These are phyloP conservation scores for Clathrospora elynae DNA, from an alignment of 2,329 filamentous ascomycete species.

Conservation along the genomic window DNA sequence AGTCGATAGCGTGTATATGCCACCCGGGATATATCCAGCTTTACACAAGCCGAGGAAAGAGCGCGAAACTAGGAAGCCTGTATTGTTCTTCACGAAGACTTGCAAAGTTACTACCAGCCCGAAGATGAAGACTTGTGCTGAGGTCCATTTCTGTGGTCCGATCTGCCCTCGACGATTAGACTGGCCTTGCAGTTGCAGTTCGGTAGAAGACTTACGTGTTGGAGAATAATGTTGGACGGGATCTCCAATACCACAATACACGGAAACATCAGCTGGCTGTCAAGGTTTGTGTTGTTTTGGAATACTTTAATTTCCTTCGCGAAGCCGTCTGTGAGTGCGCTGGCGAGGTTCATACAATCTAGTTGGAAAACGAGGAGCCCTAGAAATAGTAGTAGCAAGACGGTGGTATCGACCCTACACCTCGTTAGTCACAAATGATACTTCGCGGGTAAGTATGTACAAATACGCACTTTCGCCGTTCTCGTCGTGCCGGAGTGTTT, in stretches of 20 bases:
- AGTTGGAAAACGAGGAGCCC: slow-evolving; percentile 59
- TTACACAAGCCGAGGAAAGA: slow-evolving; percentile 56
- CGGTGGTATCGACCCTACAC: slow-evolving; percentile 54
- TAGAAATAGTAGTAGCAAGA: slow-evolving; percentile 57
- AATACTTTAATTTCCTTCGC: slow-evolving; percentile 51
- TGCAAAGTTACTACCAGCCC: slow-evolving; percentile 56
- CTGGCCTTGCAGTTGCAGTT: background rate
- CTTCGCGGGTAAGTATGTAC: background rate
- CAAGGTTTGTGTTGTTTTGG: slow-evolving; percentile 58
- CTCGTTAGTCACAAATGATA: too few species aligned
- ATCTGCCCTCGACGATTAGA: slow-evolving; percentile 14
- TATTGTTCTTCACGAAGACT: slow-evolving; percentile 37
- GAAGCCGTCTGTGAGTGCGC: slow-evolving; percentile 57
- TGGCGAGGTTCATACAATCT: slow-evolving; percentile 60
- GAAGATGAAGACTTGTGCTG: slow-evolving; percentile 56
- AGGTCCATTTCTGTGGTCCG: slow-evolving; percentile 54
- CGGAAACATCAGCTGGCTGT: slow-evolving; percentile 60
- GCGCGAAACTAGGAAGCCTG: slow-evolving; percentile 54
- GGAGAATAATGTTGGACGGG: slow-evolving; percentile 57
- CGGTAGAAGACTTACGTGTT: slow-evolving; percentile 21
- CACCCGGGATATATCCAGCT: slow-evolving; percentile 59
- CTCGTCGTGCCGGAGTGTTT: too few species aligned
- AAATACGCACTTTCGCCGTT: slow-evolving; percentile 26
- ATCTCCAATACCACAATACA: slow-evolving; percentile 59
- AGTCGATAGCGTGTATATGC: slow-evolving; percentile 58